Base-by-base conservation (phyloP, 805 yeast species). In the Myxozyma melibiosi region DNA sequence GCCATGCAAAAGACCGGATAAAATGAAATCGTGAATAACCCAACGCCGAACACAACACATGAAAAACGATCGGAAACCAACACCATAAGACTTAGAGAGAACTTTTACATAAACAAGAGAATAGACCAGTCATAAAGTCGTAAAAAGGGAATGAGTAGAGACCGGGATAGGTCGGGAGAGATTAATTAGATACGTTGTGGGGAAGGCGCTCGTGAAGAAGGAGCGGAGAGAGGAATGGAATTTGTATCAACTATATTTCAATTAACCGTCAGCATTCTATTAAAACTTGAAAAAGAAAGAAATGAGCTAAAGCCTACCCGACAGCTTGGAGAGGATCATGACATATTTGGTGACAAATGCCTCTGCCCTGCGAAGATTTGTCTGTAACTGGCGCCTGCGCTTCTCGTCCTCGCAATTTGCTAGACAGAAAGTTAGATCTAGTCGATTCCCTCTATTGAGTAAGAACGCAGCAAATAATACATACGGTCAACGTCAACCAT, bases 291-390 rank as follows among this genome's bases (percentile, higher is more conserved):
- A 25, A 16, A n/a, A 20, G 49, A 16, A 2, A 37, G 20, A 13
- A 2, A 4, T 14, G 28, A 18, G 14, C 44, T 2, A 44, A 9
- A 28, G 14, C 47, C 3, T 47, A 53, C 57, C 45, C 13, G 59
- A 44, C 24, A 44, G 28, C 9, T 41, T 55, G 20, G 55, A 30
- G 2, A 55, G 40, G n/a, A 34, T 43, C 28, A 31, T 38, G 38
- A 37, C 41, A 16, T 56, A 56, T 40, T 42, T 51, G 7, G 31
- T 16, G 2, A 56, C 56, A 45, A 56, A 56, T 2, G 60, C 60
- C 41, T 56, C 60, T 6, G 60, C 55, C 16, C 60, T 20, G 11
- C 34, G 8, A 7, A 56, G 43, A 7, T 51, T 54, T 24, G 53
- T 56, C 40, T 35, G 49, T 4, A 56, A 51, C 35, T 50, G 46